Evolutionary conservation across 2,329 filamentous ascomycete species (phyloP), one percentile per base, ranked within the genome.

Genomic region (Sporothrix globosa): DNA sequence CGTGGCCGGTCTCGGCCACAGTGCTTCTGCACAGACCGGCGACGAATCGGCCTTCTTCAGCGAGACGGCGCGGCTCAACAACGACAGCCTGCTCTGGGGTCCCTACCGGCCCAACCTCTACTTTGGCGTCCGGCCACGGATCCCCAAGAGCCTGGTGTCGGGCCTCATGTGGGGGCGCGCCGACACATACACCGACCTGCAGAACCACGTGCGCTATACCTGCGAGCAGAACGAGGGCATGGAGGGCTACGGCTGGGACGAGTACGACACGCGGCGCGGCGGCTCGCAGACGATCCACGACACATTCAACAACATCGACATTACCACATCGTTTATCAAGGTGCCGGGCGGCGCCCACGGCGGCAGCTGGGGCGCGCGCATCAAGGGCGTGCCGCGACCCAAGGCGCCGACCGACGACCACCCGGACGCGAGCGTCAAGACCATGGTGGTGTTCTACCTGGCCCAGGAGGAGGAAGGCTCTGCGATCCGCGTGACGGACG

Each of bases 221-320:
- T 99, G 96, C 81, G 96, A 98, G 80, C 96, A 99, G 79, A 88
- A 96, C 79, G 93, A 96, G 79, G 91, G 91, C 74, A 97, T 99
- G 86, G 91, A 89, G 63, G 95, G 95, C 70, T 99, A 99, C 79
- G 96, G 96, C 73, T 99, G 96, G 96, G 94, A 98, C 76, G 92
- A 97, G 79, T 99, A 96, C 79, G 96, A 99, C 80, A 90, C 93
- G 27, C 87, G 96, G 71, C 91, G 86, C 70, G 96, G 96, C 73
- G 96, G 96, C 70, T 85, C 92, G 27, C 93, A 99, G 81, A 92
- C 91, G 0, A 95, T 99, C 72, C 93, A 96, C 77, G 96, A 99
- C 79, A 89, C 90, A 69, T 91, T 88, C 65, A 99, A 99, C 81
- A 87, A 87, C 70, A 86, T 99, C 74, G 94, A 98, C 81, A 87